Conservation (phyloP, 1,139 yeast genomes). For the Suhomyces chickasaworum region DNA sequence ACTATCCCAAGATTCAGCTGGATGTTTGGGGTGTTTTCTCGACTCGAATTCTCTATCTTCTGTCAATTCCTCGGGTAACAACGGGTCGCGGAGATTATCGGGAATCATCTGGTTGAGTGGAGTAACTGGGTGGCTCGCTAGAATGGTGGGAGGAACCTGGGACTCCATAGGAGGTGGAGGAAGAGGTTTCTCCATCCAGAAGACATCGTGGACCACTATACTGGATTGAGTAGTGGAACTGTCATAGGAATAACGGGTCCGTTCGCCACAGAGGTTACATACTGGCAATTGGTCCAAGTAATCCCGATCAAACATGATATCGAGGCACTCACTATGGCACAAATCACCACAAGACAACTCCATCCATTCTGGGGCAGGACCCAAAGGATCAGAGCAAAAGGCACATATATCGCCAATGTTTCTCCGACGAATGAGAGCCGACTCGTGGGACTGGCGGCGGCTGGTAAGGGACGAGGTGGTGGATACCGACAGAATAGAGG, state of each 20-base stretch:
- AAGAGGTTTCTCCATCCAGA: constrained; percentile 15
- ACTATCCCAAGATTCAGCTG: background rate
- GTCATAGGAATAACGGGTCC: constrained; percentile 15
- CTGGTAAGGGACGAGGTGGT: constrained; percentile 10
- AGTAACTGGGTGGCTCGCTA: constrained; percentile 22
- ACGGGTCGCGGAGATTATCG: constrained; percentile 23
- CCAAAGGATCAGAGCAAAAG: constrained; percentile 31
- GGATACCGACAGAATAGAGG: constrained; percentile 10
- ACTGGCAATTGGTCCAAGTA: constrained; percentile 14
- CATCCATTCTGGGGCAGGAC: constrained; percentile 27
- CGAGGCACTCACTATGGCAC: constrained; percentile 35
- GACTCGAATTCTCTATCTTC: background rate
- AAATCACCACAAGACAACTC: constrained; percentile 31
- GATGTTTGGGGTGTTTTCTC: background rate
- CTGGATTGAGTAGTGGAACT: constrained; percentile 11
- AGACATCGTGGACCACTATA: constrained; percentile 10
- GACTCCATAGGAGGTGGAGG: constrained; percentile 11
- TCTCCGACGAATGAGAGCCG: constrained; percentile 6
- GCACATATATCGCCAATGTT: constrained; percentile 23
- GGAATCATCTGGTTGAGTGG: constrained; percentile 31
- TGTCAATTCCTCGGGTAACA: constrained; percentile 6
- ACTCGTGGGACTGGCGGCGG: constrained; percentile 7
- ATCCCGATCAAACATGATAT: constrained; percentile 17
- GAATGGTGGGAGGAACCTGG: background rate
- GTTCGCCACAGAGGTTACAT: constrained; percentile 17